A percentile compares a stretch with the other conserved stretches of the same genome.
phyloP scores from a whole-genome alignment of 345 rosid genomes.

The Citrus reticulata region DNA sequence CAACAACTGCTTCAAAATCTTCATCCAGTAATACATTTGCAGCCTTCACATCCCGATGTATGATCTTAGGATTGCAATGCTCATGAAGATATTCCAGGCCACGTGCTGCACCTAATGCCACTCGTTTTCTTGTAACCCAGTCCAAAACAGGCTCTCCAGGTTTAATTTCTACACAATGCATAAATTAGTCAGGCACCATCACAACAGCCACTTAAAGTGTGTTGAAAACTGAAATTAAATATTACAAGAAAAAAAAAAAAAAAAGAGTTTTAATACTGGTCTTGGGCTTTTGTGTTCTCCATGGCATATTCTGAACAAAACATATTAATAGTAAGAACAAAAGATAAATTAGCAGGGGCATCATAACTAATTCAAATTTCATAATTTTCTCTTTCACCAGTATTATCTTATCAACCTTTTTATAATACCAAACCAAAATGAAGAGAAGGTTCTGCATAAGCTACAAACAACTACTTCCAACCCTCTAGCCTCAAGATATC shows the following conservation, averaged over 20 bases:
- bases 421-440: neutral
- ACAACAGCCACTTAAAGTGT: neutral
- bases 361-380: neutral
- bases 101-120: constrained; percentile 92
- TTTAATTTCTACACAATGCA: constrained; percentile 62
- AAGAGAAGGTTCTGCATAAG: neutral
- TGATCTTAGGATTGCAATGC: constrained; percentile 95
- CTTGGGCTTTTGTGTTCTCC: neutral
- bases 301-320: neutral
- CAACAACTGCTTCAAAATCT: constrained; percentile 97
- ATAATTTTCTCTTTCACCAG: neutral
- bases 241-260: neutral
- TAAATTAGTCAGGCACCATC: neutral
- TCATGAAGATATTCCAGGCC: constrained; percentile 97
- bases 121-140: constrained; percentile 79
- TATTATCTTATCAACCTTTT: neutral
- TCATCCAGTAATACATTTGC: constrained; percentile 90
- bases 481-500: neutral
- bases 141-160: constrained; percentile 73
- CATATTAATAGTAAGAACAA: neutral
- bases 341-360: neutral
- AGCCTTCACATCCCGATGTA: constrained; percentile 97
- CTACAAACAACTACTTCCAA: neutral
- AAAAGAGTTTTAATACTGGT: neutral
- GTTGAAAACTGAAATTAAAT: neutral